Conservation (phyloP, 345 rosid species). For the Salix brachista region DNA sequence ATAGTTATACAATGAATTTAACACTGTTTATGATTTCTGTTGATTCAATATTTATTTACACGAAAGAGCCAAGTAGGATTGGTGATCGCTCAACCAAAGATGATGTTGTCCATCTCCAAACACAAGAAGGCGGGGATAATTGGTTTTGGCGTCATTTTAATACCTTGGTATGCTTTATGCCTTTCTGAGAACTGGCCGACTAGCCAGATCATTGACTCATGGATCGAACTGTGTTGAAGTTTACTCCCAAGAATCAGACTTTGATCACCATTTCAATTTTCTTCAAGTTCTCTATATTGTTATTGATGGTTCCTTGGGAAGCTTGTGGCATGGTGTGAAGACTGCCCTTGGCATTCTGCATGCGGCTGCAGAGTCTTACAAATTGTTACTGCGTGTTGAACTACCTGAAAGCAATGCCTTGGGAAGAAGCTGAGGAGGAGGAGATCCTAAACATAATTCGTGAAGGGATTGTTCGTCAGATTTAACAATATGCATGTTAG, state of each 20-base stretch:
- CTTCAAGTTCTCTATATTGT: conserved; percentile 62
- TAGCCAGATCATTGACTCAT: conserved; percentile 82
- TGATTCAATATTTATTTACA: background rate
- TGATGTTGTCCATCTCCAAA: too few relatives aligned
- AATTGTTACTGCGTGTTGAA: conserved; percentile 57
- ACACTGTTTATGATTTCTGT: conserved; percentile 2
- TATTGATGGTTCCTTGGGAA: conserved; percentile 45
- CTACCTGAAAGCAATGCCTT: conserved; percentile 90
- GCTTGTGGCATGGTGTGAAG: conserved; percentile 63
- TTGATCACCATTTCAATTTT: conserved; percentile 69
- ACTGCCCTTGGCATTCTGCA: conserved; percentile 75
- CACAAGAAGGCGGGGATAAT: conserved; percentile 63
- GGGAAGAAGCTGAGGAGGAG: conserved; percentile 94
- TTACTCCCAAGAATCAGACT: conserved; percentile 59
- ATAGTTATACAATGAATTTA: too few relatives aligned
- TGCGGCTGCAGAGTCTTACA: conserved; percentile 61
- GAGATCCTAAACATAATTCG: conserved; percentile 51
- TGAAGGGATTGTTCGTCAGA: conserved; percentile 40
- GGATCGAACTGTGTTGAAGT: conserved; percentile 70
- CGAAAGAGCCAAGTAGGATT: too few relatives aligned
- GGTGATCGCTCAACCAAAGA: too few relatives aligned
- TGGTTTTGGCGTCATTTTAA: conserved; percentile 79
- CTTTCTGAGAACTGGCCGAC: conserved; percentile 92
- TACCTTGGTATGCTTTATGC: conserved; percentile 58
- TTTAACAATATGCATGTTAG: conserved; percentile 44